Conservation (phyloP, 768 basidiomycete genomes). For the Termitomyces sp. region DNA sequence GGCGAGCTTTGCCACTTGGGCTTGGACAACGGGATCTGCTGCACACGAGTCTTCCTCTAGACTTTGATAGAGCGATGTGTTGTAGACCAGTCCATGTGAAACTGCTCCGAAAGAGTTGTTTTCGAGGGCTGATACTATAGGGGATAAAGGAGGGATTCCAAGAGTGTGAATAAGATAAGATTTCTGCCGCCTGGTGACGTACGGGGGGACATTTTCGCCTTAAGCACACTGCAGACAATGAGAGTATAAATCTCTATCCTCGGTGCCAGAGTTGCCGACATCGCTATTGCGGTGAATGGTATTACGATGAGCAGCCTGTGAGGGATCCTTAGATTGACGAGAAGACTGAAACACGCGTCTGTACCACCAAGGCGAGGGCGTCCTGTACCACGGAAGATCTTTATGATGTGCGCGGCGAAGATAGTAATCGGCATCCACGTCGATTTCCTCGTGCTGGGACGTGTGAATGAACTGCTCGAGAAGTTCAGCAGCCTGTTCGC, state of each 20-base stretch:
- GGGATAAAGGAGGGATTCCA: not conserved
- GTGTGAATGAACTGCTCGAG: constrained; percentile 40
- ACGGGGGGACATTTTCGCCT: constrained; percentile 44
- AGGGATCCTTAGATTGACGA: not conserved
- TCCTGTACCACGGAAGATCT: constrained; percentile 67
- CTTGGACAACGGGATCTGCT: constrained; percentile 67
- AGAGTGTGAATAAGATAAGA: not conserved
- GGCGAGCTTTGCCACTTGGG: constrained; percentile 60
- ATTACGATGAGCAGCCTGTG: constrained; percentile 52
- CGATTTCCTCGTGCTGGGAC: constrained; percentile 25
- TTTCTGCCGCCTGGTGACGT: constrained; percentile 9
- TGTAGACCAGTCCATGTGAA: not conserved
- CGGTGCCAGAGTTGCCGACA: constrained; percentile 57
- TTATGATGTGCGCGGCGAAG: constrained; percentile 5
- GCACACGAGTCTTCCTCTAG: constrained; percentile 36
- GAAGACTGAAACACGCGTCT: constrained; percentile 11
- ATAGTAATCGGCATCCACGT: constrained; percentile 19
- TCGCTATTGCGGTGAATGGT: constrained; percentile 51
- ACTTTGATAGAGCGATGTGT: not conserved
- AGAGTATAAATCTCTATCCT: constrained; percentile 70
- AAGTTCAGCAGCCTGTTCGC: constrained; percentile 40
- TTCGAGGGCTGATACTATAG: not conserved
- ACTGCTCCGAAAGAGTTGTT: not conserved
- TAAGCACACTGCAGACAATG: constrained; percentile 64
- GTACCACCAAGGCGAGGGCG: constrained; percentile 71